Evolutionary conservation across 2,329 filamentous ascomycete genomes (phyloP).

Genomic region (Parastagonospora nodorum): DNA sequence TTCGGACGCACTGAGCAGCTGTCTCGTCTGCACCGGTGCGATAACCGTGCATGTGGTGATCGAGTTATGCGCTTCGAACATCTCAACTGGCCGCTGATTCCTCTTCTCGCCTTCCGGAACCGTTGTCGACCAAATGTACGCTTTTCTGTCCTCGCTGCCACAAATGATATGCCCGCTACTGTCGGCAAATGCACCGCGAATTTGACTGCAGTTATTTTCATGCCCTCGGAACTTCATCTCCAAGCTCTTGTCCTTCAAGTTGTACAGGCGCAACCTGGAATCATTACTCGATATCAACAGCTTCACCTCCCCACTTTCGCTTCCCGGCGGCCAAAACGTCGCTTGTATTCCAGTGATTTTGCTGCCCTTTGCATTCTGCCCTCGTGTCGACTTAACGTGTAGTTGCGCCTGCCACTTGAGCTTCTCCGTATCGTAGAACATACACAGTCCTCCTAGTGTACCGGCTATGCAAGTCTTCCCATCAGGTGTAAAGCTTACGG

Average conservation of each 20-base stretch:
- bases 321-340: conserved; percentile 62
- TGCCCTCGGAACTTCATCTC: conserved; percentile 92
- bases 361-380: conserved; percentile 92
- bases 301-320: conserved; percentile 71
- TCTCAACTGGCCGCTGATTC: conserved; percentile 83
- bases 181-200: conserved; percentile 86
- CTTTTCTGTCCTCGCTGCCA: conserved; percentile 87
- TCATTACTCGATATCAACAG: conserved; percentile 94
- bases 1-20: conserved; percentile 77
- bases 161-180: conserved; percentile 86
- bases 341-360: conserved; percentile 96
- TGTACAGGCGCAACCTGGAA: conserved; percentile 88
- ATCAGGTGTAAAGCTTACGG: conserved; percentile 91
- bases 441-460: conserved; percentile 80
- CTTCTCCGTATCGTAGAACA: conserved; percentile 92
- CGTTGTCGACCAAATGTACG: conserved; percentile 85
- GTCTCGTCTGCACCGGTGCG: conserved; percentile 77
- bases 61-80: conserved; percentile 86
- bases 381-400: conserved; percentile 88
- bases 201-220: conserved; percentile 88
- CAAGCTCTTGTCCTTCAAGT: conserved; percentile 79
- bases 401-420: conserved; percentile 83
- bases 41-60: conserved; percentile 90
- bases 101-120: conserved; percentile 66
- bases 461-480: conserved; percentile 89